A percentile compares a stretch with the other conserved stretches of the same genome.
Evolutionary conservation across 2,329 filamentous ascomycete genomes (phyloP).

Genomic region (Aspergillus costaricaensis): DNA sequence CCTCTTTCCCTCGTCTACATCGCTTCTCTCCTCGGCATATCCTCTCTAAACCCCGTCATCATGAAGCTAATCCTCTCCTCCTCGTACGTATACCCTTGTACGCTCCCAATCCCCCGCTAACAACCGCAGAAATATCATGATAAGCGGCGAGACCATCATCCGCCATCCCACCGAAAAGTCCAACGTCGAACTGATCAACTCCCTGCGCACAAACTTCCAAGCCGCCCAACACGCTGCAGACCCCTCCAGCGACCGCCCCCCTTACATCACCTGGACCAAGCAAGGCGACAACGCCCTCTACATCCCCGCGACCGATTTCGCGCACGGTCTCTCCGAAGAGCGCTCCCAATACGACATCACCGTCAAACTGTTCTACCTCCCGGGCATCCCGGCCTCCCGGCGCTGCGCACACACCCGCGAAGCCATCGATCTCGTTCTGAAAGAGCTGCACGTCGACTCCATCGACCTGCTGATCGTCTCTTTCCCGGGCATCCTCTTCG

Average conservation of each 20-base stretch:
- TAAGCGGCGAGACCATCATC: conserved; percentile 78
- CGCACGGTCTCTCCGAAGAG: conserved; percentile 74
- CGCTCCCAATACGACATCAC: conserved; percentile 87
- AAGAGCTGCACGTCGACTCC: conserved; percentile 71
- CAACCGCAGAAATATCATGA: conserved; percentile 73
- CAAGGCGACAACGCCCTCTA: conserved; percentile 64
- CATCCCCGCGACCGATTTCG: conserved; percentile 76
- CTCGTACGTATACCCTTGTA: conserved; percentile 60
- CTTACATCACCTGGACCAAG: conserved; percentile 65
- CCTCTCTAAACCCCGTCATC: conserved; percentile 39
- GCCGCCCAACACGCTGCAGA: conserved; percentile 61
- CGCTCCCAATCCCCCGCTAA: conserved; percentile 4
- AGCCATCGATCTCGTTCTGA: conserved; percentile 76
- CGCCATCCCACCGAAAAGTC: conserved; percentile 79
- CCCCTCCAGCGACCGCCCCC: conserved; percentile 12
- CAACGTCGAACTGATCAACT: conserved; percentile 89
- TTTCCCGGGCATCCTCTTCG: conserved; percentile 90
- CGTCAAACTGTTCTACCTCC: conserved; percentile 91
- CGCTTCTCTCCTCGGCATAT: background rate
- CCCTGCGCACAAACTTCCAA: conserved; percentile 79
- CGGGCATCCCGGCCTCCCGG: conserved; percentile 64
- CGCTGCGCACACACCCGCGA: conserved; percentile 72
- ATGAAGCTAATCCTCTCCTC: conserved; percentile 85
- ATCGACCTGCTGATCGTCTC: conserved; percentile 90
- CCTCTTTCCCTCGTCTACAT: background rate